Conservation (phyloP, 2,329 filamentous ascomycete species). For the Annulohypoxylon truncatum region DNA sequence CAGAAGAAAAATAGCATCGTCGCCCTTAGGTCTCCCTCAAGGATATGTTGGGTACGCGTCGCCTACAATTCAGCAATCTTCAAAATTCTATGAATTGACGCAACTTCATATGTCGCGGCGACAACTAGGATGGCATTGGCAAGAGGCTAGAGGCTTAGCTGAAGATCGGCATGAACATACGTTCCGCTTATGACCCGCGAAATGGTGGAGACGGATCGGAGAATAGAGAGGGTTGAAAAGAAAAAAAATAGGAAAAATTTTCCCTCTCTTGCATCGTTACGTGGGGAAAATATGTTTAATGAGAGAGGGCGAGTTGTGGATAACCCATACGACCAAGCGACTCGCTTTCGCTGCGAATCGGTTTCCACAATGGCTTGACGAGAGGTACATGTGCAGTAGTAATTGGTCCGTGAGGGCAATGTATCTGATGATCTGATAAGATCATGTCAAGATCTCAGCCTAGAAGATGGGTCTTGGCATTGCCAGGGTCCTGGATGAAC, state of each 20-base stretch:
- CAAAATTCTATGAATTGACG: background rate
- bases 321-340: background rate
- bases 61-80: too few relatives aligned
- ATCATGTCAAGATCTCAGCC: slow-evolving; percentile 39
- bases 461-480: slow-evolving; percentile 38
- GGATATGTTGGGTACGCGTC: background rate
- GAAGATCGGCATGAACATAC: slow-evolving; percentile 11
- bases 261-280: slow-evolving; percentile 15
- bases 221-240: background rate
- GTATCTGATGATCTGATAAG: slow-evolving; percentile 47
- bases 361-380: background rate
- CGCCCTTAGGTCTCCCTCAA: background rate
- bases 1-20: background rate
- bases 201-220: slow-evolving; percentile 4
- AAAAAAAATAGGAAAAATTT: background rate
- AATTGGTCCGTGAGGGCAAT: background rate
- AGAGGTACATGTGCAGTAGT: background rate
- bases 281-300: slow-evolving; percentile 11
- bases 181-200: slow-evolving; percentile 3
- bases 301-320: background rate
- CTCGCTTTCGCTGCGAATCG: background rate
- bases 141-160: background rate
- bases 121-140: background rate
- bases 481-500: slow-evolving; percentile 30
- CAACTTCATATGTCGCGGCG: background rate